Evolutionary conservation across 176 grass and related monocot genomes (phyloP).

Genomic region (Eleusine indica): DNA sequence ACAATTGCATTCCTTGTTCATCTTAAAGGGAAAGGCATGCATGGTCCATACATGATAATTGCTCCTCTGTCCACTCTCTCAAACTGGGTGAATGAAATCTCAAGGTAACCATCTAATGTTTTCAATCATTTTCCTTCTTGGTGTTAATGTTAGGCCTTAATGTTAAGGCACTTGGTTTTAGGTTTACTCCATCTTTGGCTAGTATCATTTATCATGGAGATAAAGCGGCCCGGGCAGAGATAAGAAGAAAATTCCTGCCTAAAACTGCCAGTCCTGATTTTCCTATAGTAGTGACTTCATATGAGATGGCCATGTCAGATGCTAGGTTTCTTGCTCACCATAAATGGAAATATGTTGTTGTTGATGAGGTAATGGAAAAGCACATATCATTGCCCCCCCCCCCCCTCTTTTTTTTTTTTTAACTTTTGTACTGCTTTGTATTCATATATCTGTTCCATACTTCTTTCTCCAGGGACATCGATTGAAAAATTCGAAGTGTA

Average conservation of each 20-base stretch:
- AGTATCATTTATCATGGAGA: slow-evolving; percentile 86
- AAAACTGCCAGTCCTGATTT: slow-evolving; percentile 64
- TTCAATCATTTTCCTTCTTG: background rate
- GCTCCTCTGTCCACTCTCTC: slow-evolving; percentile 98
- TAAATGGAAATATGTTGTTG: slow-evolving; percentile 93
- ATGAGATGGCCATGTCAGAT: slow-evolving; percentile 77
- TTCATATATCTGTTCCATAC: slow-evolving; percentile 16
- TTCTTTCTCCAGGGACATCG: slow-evolving; percentile 80
- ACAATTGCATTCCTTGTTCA: slow-evolving; percentile 96
- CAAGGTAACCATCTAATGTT: slow-evolving; percentile 55
- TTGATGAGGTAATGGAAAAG: slow-evolving; percentile 74
- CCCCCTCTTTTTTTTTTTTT: background rate
- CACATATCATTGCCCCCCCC: background rate
- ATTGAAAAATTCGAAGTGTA: slow-evolving; percentile 91
- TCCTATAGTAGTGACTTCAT: slow-evolving; percentile 88
- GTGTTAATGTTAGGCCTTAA: slow-evolving; percentile 19
- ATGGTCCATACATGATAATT: slow-evolving; percentile 93
- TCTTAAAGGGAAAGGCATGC: slow-evolving; percentile 85
- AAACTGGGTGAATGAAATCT: slow-evolving; percentile 88
- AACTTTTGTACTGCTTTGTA: background rate
- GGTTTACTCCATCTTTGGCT: slow-evolving; percentile 78
- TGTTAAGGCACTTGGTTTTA: slow-evolving; percentile 44
- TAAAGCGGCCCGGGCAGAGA: slow-evolving; percentile 62
- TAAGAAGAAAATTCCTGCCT: slow-evolving; percentile 84
- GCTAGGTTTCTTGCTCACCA: slow-evolving; percentile 70